Evolutionary conservation across 352 stramenopile species (phyloP).

Genomic region (Globisporangium spiculum): DNA sequence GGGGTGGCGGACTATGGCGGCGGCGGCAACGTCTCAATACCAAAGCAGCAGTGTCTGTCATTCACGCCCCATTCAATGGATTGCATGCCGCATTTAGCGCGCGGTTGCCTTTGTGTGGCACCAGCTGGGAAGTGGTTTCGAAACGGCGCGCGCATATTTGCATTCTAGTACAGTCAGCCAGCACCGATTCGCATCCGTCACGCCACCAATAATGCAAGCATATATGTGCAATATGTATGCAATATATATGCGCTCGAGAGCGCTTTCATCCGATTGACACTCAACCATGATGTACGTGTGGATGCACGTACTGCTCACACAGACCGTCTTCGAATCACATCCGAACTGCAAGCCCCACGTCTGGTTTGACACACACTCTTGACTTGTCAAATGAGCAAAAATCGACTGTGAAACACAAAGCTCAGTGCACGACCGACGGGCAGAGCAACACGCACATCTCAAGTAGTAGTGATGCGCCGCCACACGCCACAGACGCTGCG

Average conservation of each 20-base stretch:
- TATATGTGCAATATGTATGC: not conserved
- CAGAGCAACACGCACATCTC: not conserved
- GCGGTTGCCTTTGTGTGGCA: not conserved
- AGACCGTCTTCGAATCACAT: not conserved
- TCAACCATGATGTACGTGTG: not conserved
- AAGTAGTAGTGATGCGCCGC: constrained; percentile 11
- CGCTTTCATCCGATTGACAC: not conserved
- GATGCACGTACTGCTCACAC: not conserved
- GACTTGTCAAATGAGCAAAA: not conserved
- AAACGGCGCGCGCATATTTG: constrained; percentile 19
- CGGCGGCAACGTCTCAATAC: not conserved
- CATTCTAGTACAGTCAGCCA: not conserved
- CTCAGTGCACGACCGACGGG: not conserved
- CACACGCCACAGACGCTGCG: constrained; percentile 18
- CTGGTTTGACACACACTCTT: constrained; percentile 5
- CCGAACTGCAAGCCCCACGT: not conserved
- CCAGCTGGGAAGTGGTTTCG: constrained; percentile 11
- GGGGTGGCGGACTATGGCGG: too few species aligned
- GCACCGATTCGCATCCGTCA: not conserved
- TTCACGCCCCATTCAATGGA: not conserved
- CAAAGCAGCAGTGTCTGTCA: not conserved
- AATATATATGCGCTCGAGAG: not conserved
- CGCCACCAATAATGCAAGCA: not conserved
- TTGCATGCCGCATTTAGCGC: constrained; percentile 7
- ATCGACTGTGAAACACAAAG: not conserved